Conservation (phyloP, 1,139 yeast species). For the Nadsonia starkeyi-henricii region DNA sequence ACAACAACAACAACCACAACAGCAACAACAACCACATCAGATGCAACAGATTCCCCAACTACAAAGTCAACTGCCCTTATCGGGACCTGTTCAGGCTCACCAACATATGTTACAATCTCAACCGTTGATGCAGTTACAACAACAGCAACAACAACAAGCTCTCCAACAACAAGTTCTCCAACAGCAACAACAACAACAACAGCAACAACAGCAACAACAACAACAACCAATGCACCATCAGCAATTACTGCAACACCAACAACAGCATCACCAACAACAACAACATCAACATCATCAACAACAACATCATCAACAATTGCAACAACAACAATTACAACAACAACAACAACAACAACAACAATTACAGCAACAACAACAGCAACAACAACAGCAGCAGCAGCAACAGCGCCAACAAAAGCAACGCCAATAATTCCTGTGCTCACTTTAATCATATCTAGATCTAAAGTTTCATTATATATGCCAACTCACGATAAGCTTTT, state of each 20-base stretch:
- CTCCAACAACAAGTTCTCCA: conserved; percentile 3
- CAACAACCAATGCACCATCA: neutral
- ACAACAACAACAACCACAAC: neutral
- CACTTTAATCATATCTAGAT: too few relatives aligned
- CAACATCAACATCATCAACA: conserved; percentile 1
- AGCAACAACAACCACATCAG: conserved; percentile 2
- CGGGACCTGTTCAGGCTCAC: conserved; percentile 5
- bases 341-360: conserved; percentile 4
- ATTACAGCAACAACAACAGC: neutral
- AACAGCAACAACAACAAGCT: conserved; percentile 5
- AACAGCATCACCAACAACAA: conserved; percentile 1
- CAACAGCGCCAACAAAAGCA: neutral
- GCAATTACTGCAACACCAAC: neutral
- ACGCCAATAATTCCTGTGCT: too few relatives aligned
- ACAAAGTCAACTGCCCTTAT: conserved; percentile 8
- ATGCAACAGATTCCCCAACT: neutral
- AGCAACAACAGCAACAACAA: conserved; percentile 6
- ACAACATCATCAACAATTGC: neutral
- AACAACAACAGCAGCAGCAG: conserved; percentile 1
- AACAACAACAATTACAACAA: conserved; percentile 7
- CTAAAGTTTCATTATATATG: too few relatives aligned
- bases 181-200: conserved; percentile 6
- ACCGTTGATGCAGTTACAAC: conserved; percentile 9
- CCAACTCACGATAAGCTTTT: too few relatives aligned
- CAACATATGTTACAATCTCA: neutral